Evolutionary conservation across 1,139 yeast genomes (phyloP).

Genomic region (Saccharomyces hybrid): DNA sequence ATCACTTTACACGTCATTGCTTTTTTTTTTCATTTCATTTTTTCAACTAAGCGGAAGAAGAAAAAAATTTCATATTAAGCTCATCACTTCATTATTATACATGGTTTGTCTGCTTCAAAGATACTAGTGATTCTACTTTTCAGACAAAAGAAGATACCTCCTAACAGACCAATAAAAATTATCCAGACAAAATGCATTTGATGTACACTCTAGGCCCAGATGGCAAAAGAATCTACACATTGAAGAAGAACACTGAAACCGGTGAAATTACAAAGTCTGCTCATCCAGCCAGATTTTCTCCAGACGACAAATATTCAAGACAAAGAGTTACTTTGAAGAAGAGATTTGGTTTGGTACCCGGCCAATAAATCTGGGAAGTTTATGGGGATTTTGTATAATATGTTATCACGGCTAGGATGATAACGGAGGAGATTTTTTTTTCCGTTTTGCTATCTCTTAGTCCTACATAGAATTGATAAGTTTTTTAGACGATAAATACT

Average conservation of each 20-base stretch:
- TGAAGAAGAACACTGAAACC: constrained; percentile 66
- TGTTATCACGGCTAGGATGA: neutral
- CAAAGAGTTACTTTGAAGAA: constrained; percentile 97
- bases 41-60: neutral
- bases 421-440: neutral
- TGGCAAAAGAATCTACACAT: constrained; percentile 93
- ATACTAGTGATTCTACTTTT: neutral
- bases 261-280: constrained; percentile 98
- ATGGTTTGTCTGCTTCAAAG: neutral
- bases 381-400: neutral
- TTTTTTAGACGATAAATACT: neutral
- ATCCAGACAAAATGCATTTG: constrained; percentile 66
- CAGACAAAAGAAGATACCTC: neutral
- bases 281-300: constrained; percentile 98
- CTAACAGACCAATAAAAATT: neutral
- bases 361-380: constrained; percentile 44
- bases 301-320: constrained; percentile 98
- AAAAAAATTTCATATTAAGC: neutral
- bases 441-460: neutral
- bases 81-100: neutral
- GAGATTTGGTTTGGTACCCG: constrained; percentile 84
- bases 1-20: neutral
- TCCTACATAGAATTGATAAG: neutral
- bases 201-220: constrained; percentile 94
- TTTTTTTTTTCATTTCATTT: neutral